Base-by-base conservation (phyloP, 1,139 yeast genomes). In the Hansenula lynferdii region DNA sequence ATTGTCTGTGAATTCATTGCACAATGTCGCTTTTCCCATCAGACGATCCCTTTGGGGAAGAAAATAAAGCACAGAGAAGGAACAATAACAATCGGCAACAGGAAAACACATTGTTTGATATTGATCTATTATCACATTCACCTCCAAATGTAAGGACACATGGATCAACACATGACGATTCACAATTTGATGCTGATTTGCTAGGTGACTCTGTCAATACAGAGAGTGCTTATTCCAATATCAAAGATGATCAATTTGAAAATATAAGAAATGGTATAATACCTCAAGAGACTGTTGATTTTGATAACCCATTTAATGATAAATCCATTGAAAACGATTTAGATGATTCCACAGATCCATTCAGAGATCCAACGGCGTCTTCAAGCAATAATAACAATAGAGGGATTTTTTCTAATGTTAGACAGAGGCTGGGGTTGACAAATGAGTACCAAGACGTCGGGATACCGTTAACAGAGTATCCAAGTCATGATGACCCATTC, bases 251-350 rank as follows among this genome's bases (percentile, higher is more conserved):
- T 9, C 41, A 45, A 18, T 46, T 52, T 15, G 41, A 42, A 8
- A 42, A 44, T 31, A 30, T 55, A 10, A 49, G 56, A 28, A 37
- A 42, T 8, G 59, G 60, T 1, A 37, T 43, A 11, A 45, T 57
- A 28, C 56, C 55, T 6, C 56, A 62, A 34, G 62, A 62, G 42
- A 56, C 59, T 1, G 52, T 59, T 27, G 56, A 60, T 39, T 49
- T 62, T 8, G 57, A 56, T 22, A 58, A 59, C 35, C 64, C 66
- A 2, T 61, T 61, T 38, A 53, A 53, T 25, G 62, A 61, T 39
- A 46, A 50, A 31, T 44, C 40, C 27, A 42, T 53, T 22, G 57
- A 50, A 14, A 60, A 60, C 36, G 64, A 61, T 33, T 41, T 48
- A 4, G 56, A 52, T 17, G 35, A 38, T 14, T 42, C 36, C 20